Evolutionary conservation across 176 grass and related monocot genomes (phyloP).

Genomic region (Musa troglodytarum): DNA sequence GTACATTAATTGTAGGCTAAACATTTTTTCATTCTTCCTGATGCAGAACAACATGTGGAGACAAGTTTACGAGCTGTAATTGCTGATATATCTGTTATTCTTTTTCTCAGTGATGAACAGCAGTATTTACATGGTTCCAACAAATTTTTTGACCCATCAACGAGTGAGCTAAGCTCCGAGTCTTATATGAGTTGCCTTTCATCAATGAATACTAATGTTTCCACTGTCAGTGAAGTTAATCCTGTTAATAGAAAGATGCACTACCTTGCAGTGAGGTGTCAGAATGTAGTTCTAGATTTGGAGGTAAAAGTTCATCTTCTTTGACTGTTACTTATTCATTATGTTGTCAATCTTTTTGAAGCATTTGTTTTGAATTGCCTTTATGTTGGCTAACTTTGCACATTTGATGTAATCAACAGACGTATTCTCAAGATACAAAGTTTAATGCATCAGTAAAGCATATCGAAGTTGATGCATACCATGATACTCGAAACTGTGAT

Average conservation of each 20-base stretch:
- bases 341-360: slow-evolving; percentile 5
- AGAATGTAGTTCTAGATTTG: slow-evolving; percentile 54
- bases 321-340: background rate
- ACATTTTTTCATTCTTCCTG: slow-evolving; percentile 6
- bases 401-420: slow-evolving; percentile 56
- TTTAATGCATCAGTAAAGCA: slow-evolving; percentile 45
- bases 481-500: slow-evolving; percentile 23
- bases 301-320: slow-evolving; percentile 39
- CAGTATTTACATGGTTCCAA: slow-evolving; percentile 20
- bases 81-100: slow-evolving; percentile 59
- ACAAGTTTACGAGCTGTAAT: slow-evolving; percentile 59
- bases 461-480: slow-evolving; percentile 70
- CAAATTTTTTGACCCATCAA: background rate
- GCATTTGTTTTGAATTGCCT: slow-evolving; percentile 22
- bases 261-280: slow-evolving; percentile 70
- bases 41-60: slow-evolving; percentile 64
- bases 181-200: slow-evolving; percentile 67
- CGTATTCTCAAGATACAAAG: slow-evolving; percentile 61
- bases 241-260: slow-evolving; percentile 49
- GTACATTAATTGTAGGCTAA: background rate
- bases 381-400: slow-evolving; percentile 12
- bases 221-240: slow-evolving; percentile 32
- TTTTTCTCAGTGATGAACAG: slow-evolving; percentile 42
- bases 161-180: slow-evolving; percentile 43
- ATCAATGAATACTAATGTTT: slow-evolving; percentile 44